phyloP scores from a whole-genome alignment of 2,329 filamentous ascomycete species.

The Pseudogymnoascus sp. region DNA sequence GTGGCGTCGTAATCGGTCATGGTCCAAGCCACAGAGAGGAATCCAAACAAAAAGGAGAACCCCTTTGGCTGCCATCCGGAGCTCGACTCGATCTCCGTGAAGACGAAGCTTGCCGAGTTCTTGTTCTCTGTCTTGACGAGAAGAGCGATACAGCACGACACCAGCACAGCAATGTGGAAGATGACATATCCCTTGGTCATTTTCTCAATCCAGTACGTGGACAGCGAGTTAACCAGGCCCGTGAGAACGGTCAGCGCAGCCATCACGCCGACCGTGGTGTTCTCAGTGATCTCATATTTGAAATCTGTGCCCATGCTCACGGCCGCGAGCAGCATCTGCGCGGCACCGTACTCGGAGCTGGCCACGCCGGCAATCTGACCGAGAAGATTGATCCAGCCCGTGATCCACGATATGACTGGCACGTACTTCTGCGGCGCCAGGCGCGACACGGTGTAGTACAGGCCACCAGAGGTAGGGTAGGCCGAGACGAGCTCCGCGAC shows the following conservation, averaged over 20 bases:
- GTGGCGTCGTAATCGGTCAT: conserved; percentile 49
- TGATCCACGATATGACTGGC: conserved; percentile 37
- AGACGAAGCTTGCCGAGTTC: conserved; percentile 44
- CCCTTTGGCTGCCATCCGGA: conserved; percentile 47
- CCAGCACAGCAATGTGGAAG: conserved; percentile 44
- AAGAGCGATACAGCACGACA: conserved; percentile 44
- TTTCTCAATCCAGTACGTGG: conserved; percentile 50
- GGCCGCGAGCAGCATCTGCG: conserved; percentile 48
- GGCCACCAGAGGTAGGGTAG: conserved; percentile 48
- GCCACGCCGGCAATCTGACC: conserved; percentile 44
- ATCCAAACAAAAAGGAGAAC: conserved; percentile 53
- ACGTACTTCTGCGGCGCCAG: conserved; percentile 41
- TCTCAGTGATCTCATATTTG: conserved; percentile 37
- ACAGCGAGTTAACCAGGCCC: conserved; percentile 46
- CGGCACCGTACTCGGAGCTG: conserved; percentile 48
- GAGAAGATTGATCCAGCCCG: conserved; percentile 43
- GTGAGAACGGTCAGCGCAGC: conserved; percentile 43
- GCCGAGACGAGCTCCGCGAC: conserved; percentile 50
- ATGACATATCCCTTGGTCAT: conserved; percentile 50
- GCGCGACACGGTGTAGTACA: conserved; percentile 48
- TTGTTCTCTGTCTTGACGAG: conserved; percentile 43
- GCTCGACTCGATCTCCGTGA: conserved; percentile 42
- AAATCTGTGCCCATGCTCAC: conserved; percentile 43
- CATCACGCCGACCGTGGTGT: conserved; percentile 47
- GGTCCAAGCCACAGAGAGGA: conserved; percentile 51